These are phyloP conservation scores for Aspergillus incahuasiensis DNA, from an alignment of 495 filamentous ascomycete species.

Conservation along the genomic window DNA sequence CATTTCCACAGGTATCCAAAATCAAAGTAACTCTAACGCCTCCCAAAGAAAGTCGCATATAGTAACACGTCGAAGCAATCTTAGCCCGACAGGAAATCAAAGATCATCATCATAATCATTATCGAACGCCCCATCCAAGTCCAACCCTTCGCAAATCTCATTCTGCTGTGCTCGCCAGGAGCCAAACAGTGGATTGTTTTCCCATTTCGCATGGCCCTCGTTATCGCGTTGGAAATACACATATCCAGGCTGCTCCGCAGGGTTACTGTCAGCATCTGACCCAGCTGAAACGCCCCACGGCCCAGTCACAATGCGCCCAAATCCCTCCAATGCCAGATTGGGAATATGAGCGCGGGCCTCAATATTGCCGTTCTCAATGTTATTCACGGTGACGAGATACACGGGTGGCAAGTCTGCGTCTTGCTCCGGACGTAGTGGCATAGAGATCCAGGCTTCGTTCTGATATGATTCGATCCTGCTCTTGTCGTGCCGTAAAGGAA, in stretches of 20 bases:
- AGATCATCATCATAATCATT: constrained; percentile 14
- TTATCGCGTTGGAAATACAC: constrained; percentile 40
- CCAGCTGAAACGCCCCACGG: constrained; percentile 19
- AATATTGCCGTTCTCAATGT: constrained; percentile 29
- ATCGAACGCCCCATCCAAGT: constrained; percentile 25
- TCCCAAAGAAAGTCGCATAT: neutral
- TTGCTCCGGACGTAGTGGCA: constrained; percentile 35
- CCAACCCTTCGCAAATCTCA: constrained; percentile 36
- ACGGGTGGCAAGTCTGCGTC: constrained; percentile 34
- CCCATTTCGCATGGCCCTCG: constrained; percentile 34
- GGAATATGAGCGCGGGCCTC: constrained; percentile 42
- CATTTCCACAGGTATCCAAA: neutral
- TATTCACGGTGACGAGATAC: constrained; percentile 44
- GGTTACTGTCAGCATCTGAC: constrained; percentile 8
- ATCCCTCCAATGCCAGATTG: constrained; percentile 33
- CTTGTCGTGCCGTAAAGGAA: constrained; percentile 35
- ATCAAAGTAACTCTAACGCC: neutral
- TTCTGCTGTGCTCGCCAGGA: constrained; percentile 35
- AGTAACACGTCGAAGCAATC: neutral
- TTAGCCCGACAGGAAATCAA: constrained; percentile 4
- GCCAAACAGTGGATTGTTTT: constrained; percentile 35
- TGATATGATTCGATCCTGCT: constrained; percentile 36
- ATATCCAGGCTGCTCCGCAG: constrained; percentile 32
- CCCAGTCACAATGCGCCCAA: constrained; percentile 31
- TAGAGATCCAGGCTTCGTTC: constrained; percentile 43